phyloP scores from a whole-genome alignment of 257 asterid species.

The Linaria vulgaris region DNA sequence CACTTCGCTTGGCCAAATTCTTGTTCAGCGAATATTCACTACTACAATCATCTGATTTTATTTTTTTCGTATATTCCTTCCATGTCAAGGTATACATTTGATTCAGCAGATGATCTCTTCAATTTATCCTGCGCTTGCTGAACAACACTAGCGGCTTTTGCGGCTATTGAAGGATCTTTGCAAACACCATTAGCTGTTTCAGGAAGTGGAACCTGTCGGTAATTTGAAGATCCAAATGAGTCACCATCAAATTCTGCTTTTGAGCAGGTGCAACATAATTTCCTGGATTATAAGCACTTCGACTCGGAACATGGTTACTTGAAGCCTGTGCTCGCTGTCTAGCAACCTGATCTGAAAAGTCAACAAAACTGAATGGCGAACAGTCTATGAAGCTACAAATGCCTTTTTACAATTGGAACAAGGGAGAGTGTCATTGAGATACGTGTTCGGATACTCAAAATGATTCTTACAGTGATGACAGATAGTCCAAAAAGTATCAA shows the following conservation, averaged over 20 bases:
- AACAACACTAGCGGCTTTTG: constrained; percentile 40
- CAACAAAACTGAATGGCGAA: constrained; percentile 45
- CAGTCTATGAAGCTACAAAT: constrained; percentile 57
- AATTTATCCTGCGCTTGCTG: constrained; percentile 39
- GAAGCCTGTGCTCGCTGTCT: constrained; percentile 29
- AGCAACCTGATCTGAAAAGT: constrained; percentile 32
- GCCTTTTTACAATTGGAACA: constrained; percentile 65
- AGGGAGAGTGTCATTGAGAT: constrained; percentile 67
- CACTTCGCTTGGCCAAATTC: constrained; percentile 24
- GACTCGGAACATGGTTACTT: constrained; percentile 26
- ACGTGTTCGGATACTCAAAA: constrained; percentile 60
- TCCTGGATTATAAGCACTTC: constrained; percentile 25
- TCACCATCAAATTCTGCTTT: constrained; percentile 35
- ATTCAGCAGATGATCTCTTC: constrained; percentile 60
- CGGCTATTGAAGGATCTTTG: constrained; percentile 48
- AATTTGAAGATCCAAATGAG: constrained; percentile 22
- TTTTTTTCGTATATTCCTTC: constrained; percentile 34
- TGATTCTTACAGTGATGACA: constrained; percentile 76
- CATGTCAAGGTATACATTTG: constrained; percentile 28
- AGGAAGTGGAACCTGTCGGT: constrained; percentile 22
- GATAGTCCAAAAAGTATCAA: constrained; percentile 76
- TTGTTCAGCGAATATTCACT: constrained; percentile 28
- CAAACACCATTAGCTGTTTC: constrained; percentile 32
- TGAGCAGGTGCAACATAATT: constrained; percentile 31
- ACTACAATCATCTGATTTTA: constrained; percentile 38